Conservation (phyloP, 805 yeast genomes). For the Grigorovia jiainica region DNA sequence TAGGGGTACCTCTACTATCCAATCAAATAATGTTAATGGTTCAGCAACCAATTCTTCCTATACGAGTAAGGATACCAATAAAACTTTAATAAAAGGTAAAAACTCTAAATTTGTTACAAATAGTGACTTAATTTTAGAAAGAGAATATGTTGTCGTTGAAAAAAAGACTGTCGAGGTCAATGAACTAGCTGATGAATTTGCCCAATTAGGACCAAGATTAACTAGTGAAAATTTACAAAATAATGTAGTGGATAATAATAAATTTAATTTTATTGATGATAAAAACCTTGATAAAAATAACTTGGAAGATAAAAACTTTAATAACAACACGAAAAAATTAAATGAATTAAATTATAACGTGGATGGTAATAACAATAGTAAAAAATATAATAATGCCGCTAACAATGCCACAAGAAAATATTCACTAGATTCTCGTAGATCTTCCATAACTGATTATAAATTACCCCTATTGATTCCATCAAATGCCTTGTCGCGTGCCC, state of each 20-base stretch:
- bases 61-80: not conserved
- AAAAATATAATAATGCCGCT: not conserved
- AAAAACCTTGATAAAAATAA: not conserved
- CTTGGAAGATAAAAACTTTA: not conserved
- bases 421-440: slow-evolving; percentile 51
- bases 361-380: not conserved
- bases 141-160: slow-evolving; percentile 90
- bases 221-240: not conserved
- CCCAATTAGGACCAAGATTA: slow-evolving; percentile 23
- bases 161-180: slow-evolving; percentile 92
- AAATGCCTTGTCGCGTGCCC: slow-evolving; percentile 79
- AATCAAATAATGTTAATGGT: not conserved
- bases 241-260: not conserved
- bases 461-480: slow-evolving; percentile 50
- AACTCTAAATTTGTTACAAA: not conserved
- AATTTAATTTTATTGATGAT: not conserved
- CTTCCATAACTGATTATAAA: slow-evolving; percentile 44
- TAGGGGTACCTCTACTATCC: not conserved
- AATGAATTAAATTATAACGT: too few species aligned
- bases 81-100: not conserved
- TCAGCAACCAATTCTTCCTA: too few species aligned
- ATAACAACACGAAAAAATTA: not conserved
- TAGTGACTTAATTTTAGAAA: slow-evolving; percentile 49
- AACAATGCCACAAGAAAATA: slow-evolving; percentile 38
- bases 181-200: slow-evolving; percentile 89